Evolutionary conservation across 164 flowering plant genomes (phyloP), one percentile per base, ranked within the genome.

Genomic region (Euptelea pleiosperma): DNA sequence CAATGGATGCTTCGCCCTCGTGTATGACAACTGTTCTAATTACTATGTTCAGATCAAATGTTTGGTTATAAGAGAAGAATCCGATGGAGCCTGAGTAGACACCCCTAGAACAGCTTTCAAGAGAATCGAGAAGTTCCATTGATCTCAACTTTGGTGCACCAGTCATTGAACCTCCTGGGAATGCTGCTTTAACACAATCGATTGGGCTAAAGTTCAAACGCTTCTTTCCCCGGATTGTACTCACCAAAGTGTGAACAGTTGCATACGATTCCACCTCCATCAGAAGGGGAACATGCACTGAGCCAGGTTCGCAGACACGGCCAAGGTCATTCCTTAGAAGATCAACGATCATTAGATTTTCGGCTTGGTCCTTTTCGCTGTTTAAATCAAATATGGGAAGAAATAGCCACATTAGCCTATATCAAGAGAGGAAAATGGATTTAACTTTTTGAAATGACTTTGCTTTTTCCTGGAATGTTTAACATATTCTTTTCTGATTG

Each of bases 111-210:
- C 85, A 74, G 55, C 70, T 79, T 61, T 93, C 99, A 24, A 93
- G 72, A 48, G 89, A 84, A 65, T 93, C 99, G 16, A 93, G 89
- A 67, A 93, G 70, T 50, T 93, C 91, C 86, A 93, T 81, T 15
- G 99, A 90, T 65, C 99, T 81, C 75, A 90, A 52, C 70, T 90
- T 93, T 16, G 99, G 99, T 25, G 99, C 97, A 50, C 99, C 99
- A 4, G 99, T 93, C 99, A 93, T 93, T 9, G 99, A 93, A 40
- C 99, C 99, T 26, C 97, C 99, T 0, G 99, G 99, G 62, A 93
- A 93, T 60, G 99, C 95, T 49, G 97, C 92, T 69, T 68, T 82
- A 12, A 93, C 82, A 64, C 97, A 93, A 44, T 83, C 91, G 1
- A 93, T 68, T 4, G 93, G 75, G 52, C 77, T 76, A 22, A 75